phyloP scores from a whole-genome alignment of 176 grass and related monocot genomes.

The Hordeum vulgare region MorexV3_pseudomolecules_assembly NC_058519.1:23667309-23667808 shows the following conservation, averaged over 20 bases:
- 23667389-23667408: background rate
- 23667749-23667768: too few species aligned
- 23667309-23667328: constrained; percentile 14
- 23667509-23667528: background rate
- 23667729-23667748: too few species aligned
- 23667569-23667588: background rate
- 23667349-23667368: constrained; percentile 24
- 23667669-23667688: too few species aligned
- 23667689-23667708: too few species aligned
- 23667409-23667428: background rate
- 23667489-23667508: constrained; percentile 14
- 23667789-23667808: too few species aligned
- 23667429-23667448: background rate
- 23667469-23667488: constrained; percentile 13
- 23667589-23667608: background rate
- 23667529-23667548: background rate
- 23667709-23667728: background rate
- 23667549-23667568: background rate
- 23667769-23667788: too few species aligned
- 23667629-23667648: too few species aligned
- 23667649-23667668: too few species aligned
- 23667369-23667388: constrained; percentile 12
- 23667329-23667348: constrained; percentile 1
- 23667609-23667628: background rate
- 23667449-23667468: constrained; percentile 12